Evolutionary conservation across 148 eudicot genomes (phyloP).

Genomic region (Vaccinium myrtillus): DNA sequence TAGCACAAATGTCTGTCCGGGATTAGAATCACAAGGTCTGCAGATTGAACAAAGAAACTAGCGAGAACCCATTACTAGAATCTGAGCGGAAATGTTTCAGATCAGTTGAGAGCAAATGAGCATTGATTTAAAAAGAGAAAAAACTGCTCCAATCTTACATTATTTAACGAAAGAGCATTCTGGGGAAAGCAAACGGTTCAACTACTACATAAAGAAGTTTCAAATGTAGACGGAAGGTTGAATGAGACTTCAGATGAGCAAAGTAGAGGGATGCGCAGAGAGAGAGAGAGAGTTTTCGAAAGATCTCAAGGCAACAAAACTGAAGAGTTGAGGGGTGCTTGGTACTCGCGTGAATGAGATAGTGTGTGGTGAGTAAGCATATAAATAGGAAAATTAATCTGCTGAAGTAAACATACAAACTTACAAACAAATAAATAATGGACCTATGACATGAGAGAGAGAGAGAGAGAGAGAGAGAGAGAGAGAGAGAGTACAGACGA

Average conservation of each 20-base stretch:
- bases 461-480: not conserved
- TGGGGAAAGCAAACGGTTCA: slow-evolving; percentile 11
- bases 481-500: not conserved
- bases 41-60: slow-evolving; percentile 26
- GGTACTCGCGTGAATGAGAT: slow-evolving; percentile 28
- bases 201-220: slow-evolving; percentile 12
- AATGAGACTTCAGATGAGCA: slow-evolving; percentile 4
- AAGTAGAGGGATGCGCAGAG: not conserved
- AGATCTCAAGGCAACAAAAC: slow-evolving; percentile 9
- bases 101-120: slow-evolving; percentile 35
- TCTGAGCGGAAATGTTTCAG: slow-evolving; percentile 16
- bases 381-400: slow-evolving; percentile 20
- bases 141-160: slow-evolving; percentile 24
- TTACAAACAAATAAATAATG: slow-evolving; percentile 17
- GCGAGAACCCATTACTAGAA: slow-evolving; percentile 50
- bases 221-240: slow-evolving; percentile 16
- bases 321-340: slow-evolving; percentile 17
- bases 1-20: slow-evolving; percentile 8
- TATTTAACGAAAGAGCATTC: slow-evolving; percentile 16
- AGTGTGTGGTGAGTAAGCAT: slow-evolving; percentile 40
- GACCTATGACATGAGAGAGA: not conserved
- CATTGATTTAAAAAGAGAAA: slow-evolving; percentile 20
- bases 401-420: not conserved
- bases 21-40: not conserved
- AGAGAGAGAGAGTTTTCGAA: not conserved